These are phyloP conservation scores for Pyrenophora graminea DNA, from an alignment of 2,329 filamentous ascomycete genomes.

Conservation along the genomic window DNA sequence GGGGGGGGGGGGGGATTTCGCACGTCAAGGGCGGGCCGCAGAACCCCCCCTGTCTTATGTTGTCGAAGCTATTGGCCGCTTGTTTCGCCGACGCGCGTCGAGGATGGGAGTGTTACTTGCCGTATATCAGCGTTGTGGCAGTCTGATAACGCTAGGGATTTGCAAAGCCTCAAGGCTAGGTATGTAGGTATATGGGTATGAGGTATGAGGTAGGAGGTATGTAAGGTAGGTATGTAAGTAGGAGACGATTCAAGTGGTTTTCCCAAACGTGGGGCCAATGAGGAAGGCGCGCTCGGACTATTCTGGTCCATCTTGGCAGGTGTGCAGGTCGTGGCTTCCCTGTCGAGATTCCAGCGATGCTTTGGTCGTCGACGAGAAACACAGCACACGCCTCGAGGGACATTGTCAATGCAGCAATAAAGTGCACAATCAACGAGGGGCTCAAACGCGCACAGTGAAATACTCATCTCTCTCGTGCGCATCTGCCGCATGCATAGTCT, in stretches of 20 bases:
- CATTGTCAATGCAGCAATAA: neutral
- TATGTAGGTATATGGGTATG: too few species aligned
- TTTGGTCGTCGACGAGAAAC: constrained; percentile 1
- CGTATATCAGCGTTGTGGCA: too few species aligned
- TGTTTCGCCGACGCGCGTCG: too few species aligned
- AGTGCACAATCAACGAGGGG: neutral
- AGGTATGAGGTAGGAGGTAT: too few species aligned
- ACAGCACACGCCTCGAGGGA: neutral
- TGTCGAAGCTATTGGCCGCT: too few species aligned
- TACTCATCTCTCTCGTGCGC: neutral
- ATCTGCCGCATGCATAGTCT: constrained; percentile 13
- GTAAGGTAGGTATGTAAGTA: too few species aligned
- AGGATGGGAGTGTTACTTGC: too few species aligned
- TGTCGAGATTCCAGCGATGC: neutral
- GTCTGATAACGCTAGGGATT: too few species aligned
- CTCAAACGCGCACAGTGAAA: neutral
- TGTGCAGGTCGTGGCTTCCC: constrained; percentile 4
- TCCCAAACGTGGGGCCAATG: constrained; percentile 22
- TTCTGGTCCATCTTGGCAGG: constrained; percentile 3
- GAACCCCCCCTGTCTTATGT: too few species aligned
- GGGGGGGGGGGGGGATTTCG: too few species aligned
- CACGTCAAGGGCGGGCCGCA: too few species aligned
- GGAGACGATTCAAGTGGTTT: neutral
- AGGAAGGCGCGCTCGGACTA: constrained; percentile 6
- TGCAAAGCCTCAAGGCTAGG: too few species aligned